Evolutionary conservation across 495 filamentous ascomycete genomes (phyloP).

Genomic region (Tirmania nivea): DNA sequence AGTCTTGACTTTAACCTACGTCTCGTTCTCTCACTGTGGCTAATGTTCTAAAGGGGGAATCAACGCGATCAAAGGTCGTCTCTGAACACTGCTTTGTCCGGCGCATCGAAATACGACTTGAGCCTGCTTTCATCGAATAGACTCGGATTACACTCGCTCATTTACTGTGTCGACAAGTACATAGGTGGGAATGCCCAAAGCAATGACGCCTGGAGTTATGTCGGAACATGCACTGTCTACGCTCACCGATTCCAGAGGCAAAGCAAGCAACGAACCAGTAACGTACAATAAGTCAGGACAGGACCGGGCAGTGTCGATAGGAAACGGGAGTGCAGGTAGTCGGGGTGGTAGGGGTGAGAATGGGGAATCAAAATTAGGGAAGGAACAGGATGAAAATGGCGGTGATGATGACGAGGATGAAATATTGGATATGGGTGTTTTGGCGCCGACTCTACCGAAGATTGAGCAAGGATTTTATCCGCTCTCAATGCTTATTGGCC

Average conservation of each 20-base stretch:
- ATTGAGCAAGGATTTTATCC: conserved; percentile 56
- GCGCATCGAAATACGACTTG: too few species aligned
- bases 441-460: conserved; percentile 56
- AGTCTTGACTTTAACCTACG: too few species aligned
- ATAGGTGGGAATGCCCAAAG: not conserved
- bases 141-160: too few species aligned
- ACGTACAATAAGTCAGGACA: not conserved
- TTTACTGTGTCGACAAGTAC: too few species aligned
- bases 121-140: too few species aligned
- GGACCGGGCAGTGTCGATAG: not conserved
- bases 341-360: not conserved
- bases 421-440: conserved; percentile 11
- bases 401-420: not conserved
- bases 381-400: not conserved
- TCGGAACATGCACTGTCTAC: not conserved
- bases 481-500: conserved; percentile 43
- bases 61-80: too few species aligned
- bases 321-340: not conserved
- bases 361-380: not conserved
- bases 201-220: not conserved
- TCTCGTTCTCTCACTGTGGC: too few species aligned
- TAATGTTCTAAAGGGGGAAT: too few species aligned
- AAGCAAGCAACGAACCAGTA: not conserved
- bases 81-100: too few species aligned
- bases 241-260: not conserved